Base-by-base conservation (phyloP, 106 monocot genomes). In the Acorus calamus region DNA sequence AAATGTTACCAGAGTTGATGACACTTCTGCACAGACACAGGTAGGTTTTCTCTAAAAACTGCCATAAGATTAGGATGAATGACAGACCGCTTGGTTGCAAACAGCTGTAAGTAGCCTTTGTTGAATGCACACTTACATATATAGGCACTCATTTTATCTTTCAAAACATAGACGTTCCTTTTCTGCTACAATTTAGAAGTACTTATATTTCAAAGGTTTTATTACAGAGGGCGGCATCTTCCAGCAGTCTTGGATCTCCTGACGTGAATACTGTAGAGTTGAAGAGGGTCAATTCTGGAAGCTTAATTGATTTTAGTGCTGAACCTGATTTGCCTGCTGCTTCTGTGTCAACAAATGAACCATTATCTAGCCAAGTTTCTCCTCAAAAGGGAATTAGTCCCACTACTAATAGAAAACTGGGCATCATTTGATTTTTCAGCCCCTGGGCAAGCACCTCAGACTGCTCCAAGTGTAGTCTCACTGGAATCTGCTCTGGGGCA, bases 281-380 rank as follows among this genome's bases (percentile, higher is more conserved):
- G 53, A 91, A 87, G 76, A 69, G 11, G 61, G 84, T 57, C 49
- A 69, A 66, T 45, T 46, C 57, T 45, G 76, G 71, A 60, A 91
- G 91, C 69, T 85, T 98, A 69, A 98, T 98, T 13, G 91, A 91
- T 76, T 98, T 91, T 44, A 70, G 59, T 74, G 71, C 66, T 14
- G 87, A 87, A 64, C 63, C 80, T 70, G 87, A 83, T 49, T 85
- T 77, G 66, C 51, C 80, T 56, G 67, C 43, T 56, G 49, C 83
- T 63, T 44, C 67, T 10, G 53, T 46, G 63, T 42, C 55, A 64
- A 59, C 63, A 61, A 66, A 28, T 28, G 28, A 28, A 28, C 28
- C 28, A 28, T 28, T 28, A 28, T 28, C 28, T 28, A 28, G 28
- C 28, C 65, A 70, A 52, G 9, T 68, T 63, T 53, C 52, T 70